phyloP scores from a whole-genome alignment of 2,329 filamentous ascomycete species.

The Pseudogymnoascus sp. region DNA sequence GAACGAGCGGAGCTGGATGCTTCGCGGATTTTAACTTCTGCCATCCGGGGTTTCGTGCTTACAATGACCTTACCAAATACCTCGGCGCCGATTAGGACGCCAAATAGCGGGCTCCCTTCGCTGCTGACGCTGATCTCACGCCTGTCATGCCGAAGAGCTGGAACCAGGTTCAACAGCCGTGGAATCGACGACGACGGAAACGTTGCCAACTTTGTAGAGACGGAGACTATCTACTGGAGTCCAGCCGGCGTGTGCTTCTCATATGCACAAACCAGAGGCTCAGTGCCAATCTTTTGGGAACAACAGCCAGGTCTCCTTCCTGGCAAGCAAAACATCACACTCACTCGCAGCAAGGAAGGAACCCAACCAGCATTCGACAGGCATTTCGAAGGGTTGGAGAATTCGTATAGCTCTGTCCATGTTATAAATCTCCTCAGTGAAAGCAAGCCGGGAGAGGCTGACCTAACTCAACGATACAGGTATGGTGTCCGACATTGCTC shows the following conservation, averaged over 20 bases:
- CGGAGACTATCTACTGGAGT: conserved; percentile 86
- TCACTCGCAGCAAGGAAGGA: conserved; percentile 81
- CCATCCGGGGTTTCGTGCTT: conserved; percentile 84
- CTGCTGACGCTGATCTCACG: conserved; percentile 84
- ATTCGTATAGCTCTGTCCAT: conserved; percentile 83
- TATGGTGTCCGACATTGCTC: conserved; percentile 68
- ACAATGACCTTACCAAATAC: conserved; percentile 78
- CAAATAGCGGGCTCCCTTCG: conserved; percentile 66
- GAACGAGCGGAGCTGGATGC: conserved; percentile 76
- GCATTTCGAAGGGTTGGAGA: conserved; percentile 81
- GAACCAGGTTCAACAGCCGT: conserved; percentile 92
- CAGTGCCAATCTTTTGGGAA: conserved; percentile 96
- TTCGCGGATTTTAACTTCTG: conserved; percentile 82
- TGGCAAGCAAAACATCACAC: conserved; percentile 86
- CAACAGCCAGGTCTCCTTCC: conserved; percentile 81
- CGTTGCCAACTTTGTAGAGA: conserved; percentile 98
- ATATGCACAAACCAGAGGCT: conserved; percentile 86
- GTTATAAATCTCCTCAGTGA: conserved; percentile 91
- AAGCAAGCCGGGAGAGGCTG: conserved; percentile 75
- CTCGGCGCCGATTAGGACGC: conserved; percentile 59
- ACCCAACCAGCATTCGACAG: conserved; percentile 93
- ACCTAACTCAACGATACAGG: conserved; percentile 72
- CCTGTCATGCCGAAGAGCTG: conserved; percentile 81
- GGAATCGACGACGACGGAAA: conserved; percentile 97
- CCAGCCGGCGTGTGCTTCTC: conserved; percentile 73